These are phyloP conservation scores for Teratosphaeria nubilosa DNA, from an alignment of 2,329 filamentous ascomycete species.

Conservation along the genomic window DNA sequence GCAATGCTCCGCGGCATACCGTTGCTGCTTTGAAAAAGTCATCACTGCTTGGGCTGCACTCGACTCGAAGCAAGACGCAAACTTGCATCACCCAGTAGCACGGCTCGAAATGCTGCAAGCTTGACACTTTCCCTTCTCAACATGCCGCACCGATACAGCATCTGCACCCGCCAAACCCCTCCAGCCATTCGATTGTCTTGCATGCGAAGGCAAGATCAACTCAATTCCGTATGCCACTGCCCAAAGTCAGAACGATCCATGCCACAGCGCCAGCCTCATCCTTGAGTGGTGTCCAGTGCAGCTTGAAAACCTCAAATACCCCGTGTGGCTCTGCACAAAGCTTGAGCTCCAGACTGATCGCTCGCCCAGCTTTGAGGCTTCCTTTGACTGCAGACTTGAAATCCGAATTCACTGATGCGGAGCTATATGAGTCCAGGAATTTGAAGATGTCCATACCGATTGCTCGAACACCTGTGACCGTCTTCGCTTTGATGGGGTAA, in stretches of 20 bases:
- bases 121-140: too few relatives aligned
- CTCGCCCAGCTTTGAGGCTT: conserved; percentile 19
- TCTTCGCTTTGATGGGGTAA: conserved; percentile 43
- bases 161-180: neutral
- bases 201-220: too few relatives aligned
- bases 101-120: too few relatives aligned
- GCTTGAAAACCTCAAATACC: conserved; percentile 27
- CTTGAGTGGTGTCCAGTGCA: conserved; percentile 37
- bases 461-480: conserved; percentile 15
- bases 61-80: too few relatives aligned
- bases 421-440: conserved; percentile 40
- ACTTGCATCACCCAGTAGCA: too few relatives aligned
- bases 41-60: too few relatives aligned
- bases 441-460: conserved; percentile 45
- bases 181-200: neutral
- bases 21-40: too few relatives aligned
- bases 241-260: conserved; percentile 9
- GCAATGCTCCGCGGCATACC: too few relatives aligned
- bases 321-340: conserved; percentile 19
- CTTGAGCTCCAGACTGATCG: conserved; percentile 22
- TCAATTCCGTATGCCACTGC: conserved; percentile 4
- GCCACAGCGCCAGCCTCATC: conserved; percentile 23
- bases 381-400: conserved; percentile 39
- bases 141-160: too few relatives aligned
- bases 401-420: conserved; percentile 25